Base-by-base conservation (phyloP, 306 rosid species). In the Cyamopsis tetragonoloba region DNA sequence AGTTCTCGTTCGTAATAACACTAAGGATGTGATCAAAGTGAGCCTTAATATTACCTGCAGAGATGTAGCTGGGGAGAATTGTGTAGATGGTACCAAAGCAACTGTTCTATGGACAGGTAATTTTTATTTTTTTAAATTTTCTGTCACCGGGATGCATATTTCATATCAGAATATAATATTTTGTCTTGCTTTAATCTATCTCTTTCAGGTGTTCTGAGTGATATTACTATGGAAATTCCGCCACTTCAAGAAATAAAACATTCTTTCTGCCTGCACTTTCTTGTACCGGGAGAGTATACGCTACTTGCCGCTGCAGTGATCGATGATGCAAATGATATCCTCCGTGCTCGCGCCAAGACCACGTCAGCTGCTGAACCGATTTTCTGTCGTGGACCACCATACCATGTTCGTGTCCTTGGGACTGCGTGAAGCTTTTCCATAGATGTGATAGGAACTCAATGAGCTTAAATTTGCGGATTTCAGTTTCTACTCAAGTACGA, bases 61-160 rank as follows among this genome's bases (percentile, higher is more conserved):
- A 77, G 99, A 93, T 76, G 97, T 93, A 38, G 92, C 99, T 55
- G 97, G 99, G 56, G 92, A 90, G 69, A 91, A 86, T 39, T 90
- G 97, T 38, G 76, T 95, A 9, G 99, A 90, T 71, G 84, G 89
- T 39, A 67, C 83, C 43, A 90, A 88, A 78, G 89, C 96, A 58
- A 90, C 99, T 32, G 97, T 88, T 74, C 80, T 90, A 35, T 93
- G 93, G 88, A 83, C 92, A 5, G 96, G 99, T 93, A 85, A 75
- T 84, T 60, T 86, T 63, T 70, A 12, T 32, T 38, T 44, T 24
- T 15, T 4, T 10, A 13, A 46, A 20, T 20, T 26, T 42, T 46
- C 37, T 30, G 30, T 55, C 28, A 41, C 41, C 17, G 27, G 27
- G 39, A 23, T 68, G 72, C 51, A 68, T n/a, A n/a, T n/a, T 23